Evolutionary conservation across 2,329 filamentous ascomycete genomes (phyloP).

Genomic region (Monilinia fructicola): DNA sequence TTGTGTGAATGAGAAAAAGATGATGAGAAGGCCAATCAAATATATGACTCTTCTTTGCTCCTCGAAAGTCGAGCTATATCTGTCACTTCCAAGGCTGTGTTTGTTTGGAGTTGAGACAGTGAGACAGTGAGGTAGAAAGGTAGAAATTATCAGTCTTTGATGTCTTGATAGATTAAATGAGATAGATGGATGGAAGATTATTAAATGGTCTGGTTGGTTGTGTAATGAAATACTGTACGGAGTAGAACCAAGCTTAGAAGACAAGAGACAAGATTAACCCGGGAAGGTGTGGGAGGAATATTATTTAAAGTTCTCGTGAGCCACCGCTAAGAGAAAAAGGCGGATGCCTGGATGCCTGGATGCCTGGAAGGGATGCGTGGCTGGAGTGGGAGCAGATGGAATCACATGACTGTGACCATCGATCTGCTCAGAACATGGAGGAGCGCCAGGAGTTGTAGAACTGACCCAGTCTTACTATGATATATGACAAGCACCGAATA

Average conservation of each 20-base stretch:
- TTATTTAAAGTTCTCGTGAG: conserved; percentile 8
- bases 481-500: no score
- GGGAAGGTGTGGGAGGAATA: neutral
- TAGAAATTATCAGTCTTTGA: neutral
- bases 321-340: neutral
- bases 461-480: no score
- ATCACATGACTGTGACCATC: neutral
- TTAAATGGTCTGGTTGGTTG: neutral
- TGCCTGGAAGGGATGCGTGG: neutral
- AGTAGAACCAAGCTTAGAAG: neutral
- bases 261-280: neutral
- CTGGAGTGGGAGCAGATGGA: neutral
- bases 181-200: conserved; percentile 7
- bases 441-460: no score
- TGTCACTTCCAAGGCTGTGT: no score
- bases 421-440: no score
- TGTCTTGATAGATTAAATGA: neutral
- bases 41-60: conserved; percentile 1
- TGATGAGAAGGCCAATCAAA: conserved; percentile 1
- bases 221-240: conserved; percentile 9
- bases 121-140: no score
- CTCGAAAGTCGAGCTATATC: conserved; percentile 8
- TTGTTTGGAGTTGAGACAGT: neutral
- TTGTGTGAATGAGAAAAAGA: conserved; percentile 24
- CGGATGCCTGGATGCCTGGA: neutral